Conservation (phyloP, 192 early-diverging fungal species). For the Phycomyces blakesleeanus region DNA sequence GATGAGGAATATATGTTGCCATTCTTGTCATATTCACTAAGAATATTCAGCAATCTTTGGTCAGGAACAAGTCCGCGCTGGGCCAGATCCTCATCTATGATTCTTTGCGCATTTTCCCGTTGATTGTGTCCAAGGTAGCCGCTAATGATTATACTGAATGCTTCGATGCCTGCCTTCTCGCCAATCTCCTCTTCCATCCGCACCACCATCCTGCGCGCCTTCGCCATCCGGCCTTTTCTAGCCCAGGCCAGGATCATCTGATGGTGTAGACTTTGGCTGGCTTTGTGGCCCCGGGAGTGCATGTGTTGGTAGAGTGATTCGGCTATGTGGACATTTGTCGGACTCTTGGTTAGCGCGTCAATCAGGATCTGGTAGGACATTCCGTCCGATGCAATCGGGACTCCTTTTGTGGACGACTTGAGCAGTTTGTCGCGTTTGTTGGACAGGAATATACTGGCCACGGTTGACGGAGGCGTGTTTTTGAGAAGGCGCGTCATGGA, state of each 20-base stretch:
- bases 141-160: slow-evolving; percentile 17
- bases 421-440: slow-evolving; percentile 3
- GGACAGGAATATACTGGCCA: not conserved
- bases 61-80: slow-evolving; percentile 8
- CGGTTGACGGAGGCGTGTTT: not conserved
- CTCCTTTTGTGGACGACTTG: not conserved
- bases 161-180: not conserved
- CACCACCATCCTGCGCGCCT: slow-evolving; percentile 11
- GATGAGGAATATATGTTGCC: no score
- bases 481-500: slow-evolving; percentile 11
- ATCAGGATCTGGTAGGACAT: slow-evolving; percentile 25
- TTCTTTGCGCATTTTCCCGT: slow-evolving; percentile 5
- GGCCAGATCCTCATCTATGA: slow-evolving; percentile 16
- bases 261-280: slow-evolving; percentile 5
- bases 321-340: slow-evolving; percentile 6
- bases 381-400: not conserved
- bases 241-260: slow-evolving; percentile 13
- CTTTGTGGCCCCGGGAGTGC: slow-evolving; percentile 18
- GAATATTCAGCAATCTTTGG: not conserved
- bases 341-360: slow-evolving; percentile 3
- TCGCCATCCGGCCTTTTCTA: slow-evolving; percentile 14
- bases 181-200: slow-evolving; percentile 20
- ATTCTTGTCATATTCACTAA: no score
- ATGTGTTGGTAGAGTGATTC: slow-evolving; percentile 20
- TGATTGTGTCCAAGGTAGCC: slow-evolving; percentile 12